Base-by-base conservation (phyloP, 2,329 filamentous ascomycete species). In the Allantophomopsis cytisporea region DNA sequence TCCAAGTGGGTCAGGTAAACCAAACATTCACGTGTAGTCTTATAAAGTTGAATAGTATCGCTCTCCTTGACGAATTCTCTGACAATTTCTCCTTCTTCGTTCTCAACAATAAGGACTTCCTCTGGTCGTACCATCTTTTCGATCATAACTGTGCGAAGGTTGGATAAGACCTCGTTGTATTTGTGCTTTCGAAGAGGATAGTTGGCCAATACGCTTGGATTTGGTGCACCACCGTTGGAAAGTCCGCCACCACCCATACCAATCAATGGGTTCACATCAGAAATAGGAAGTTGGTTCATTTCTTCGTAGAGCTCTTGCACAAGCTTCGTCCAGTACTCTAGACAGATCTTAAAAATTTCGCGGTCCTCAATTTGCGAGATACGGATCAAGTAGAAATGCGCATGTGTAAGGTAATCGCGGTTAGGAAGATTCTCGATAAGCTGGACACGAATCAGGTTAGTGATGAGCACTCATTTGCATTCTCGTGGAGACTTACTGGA, bases 51-150 rank as follows among this genome's bases (percentile, higher is more conserved):
- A 35, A 98, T 95, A 0, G 91, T 98, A 60, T 98, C 91, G 52
- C 88, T 94, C 64, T 98, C 91, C 68, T 98, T 98, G 58, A 98
- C 91, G 49, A 98, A 98, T 56, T 98, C 91, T 51, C 91, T 85
- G 21, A 98, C 91, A 51, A 98, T 98, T 59, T 98, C 91, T 46
- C 93, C 91, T 62, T 98, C 91, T 46, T 98, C 91, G 59, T 98
- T 98, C 63, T 98, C 91, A n/a, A 98, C 91, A 54, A 98, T 93
- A 50, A 98, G 62, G 7, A 98, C 93, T 63, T 98, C 93, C 63
- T 98, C 91, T 1, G 91, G 91, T 34, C 88, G 77, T 23, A 98
- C 91, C 91, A 98, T 98, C 70, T 95, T 95, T 66, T 98, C 91
- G 45, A 98, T 96, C 91, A 98, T 98, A 48, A 98, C 91, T 17